phyloP scores from a whole-genome alignment of 139 green algal species.

The Auxenochlorella pyrenoidosa region DNA sequence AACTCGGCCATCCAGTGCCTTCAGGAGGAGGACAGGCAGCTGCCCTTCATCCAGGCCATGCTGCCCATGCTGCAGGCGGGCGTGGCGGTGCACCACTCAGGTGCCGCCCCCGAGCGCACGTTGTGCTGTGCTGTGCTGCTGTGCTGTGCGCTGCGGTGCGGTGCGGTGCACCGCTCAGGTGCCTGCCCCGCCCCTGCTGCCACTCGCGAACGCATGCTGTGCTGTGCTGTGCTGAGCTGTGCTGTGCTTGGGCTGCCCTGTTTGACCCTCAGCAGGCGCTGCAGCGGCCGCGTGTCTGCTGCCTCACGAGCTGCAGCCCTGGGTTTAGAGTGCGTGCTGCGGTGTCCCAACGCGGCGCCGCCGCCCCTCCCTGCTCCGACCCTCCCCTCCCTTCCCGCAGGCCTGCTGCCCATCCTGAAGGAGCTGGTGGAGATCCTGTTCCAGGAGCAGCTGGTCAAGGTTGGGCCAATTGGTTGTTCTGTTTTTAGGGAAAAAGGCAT shows the following conservation, averaged over 20 bases:
- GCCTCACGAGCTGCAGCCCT: no score
- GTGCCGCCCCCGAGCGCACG: neutral
- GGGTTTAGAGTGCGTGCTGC: no score
- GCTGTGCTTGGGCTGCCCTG: no score
- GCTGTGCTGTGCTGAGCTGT: no score
- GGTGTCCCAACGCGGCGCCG: no score
- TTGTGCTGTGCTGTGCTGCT: neutral
- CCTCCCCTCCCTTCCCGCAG: conserved; percentile 23
- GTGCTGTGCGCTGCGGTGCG: neutral
- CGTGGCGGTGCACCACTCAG: conserved; percentile 94
- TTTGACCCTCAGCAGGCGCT: no score
- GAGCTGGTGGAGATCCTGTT: conserved; percentile 98
- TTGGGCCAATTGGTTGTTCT: neutral
- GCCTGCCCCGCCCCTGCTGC: no score
- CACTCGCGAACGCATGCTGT: no score
- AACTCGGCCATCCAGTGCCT: conserved; percentile 82
- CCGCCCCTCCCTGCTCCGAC: neutral
- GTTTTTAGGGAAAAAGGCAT: no score
- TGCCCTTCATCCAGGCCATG: conserved; percentile 82
- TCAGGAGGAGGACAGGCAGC: conserved; percentile 81
- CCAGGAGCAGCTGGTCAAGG: conserved; percentile 79
- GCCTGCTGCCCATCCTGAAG: conserved; percentile 97
- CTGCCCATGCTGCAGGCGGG: conserved; percentile 87
- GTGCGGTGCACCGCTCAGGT: no score
- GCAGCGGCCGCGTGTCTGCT: no score